Base-by-base conservation (phyloP, 371 early-diverging fungal genomes). In the Lichtheimia hyalospora region DNA sequence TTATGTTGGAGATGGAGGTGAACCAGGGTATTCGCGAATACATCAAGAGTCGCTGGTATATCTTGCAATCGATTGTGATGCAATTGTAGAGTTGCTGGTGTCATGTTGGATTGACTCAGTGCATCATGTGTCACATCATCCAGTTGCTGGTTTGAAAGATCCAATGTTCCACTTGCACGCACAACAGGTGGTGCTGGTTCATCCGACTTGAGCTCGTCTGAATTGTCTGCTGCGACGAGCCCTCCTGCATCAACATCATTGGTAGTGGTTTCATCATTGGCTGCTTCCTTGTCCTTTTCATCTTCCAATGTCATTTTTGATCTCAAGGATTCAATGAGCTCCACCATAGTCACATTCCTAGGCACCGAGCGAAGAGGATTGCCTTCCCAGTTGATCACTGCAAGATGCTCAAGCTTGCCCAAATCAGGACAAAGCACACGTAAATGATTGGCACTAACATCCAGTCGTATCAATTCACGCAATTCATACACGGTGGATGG, bases 401-500 rank as follows among this genome's bases (percentile, higher is more conserved):
- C 68, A 51, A 91, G 56, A 12, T 77, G 64, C 7, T 60, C 42
- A 50, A 90, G 62, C 27, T 70, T 62, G 3, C 88, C 87, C 14
- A 91, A 64, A 46, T 81, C 82, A 6, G 80, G 67, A 7, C 85
- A 85, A 16, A 88, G 68, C 27, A 54, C 21, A 52, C 71, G 73
- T 56, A 89, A 59, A 15, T 74, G 71, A 63, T 90, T 90, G 46
- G 77, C 81, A 18, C 84, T 65, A 23, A 91, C 64, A 74, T 91
- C 90, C 40, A 93, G 58, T 42, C 89, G 77, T 44, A 82, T 62
- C 12, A 67, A 54, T n/a, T 67, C 54, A 40, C 76, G 49, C 5
- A 79, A 67, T 5, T 81, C 48, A 5, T 86, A 68, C 5, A 83
- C 55, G 3, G 62, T 78, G 3, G 58, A 57, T 3, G 90, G 90